These are phyloP conservation scores for Backusella australiensis DNA, from an alignment of 192 early-diverging fungal species.

Conservation along the genomic window DNA sequence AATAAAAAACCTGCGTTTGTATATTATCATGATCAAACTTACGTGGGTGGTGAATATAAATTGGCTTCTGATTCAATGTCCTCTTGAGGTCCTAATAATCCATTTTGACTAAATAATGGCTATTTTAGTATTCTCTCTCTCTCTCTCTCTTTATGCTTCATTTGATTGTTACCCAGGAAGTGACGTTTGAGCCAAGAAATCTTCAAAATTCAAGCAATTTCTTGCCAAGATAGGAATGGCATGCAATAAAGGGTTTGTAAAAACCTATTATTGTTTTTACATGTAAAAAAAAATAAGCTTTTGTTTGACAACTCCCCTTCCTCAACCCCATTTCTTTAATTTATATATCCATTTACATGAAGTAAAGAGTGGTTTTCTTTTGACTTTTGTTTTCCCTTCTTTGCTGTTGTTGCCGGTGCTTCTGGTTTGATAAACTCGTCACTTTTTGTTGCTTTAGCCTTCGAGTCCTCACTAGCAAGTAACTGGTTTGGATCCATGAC, in stretches of 20 bases:
- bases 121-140: not conserved
- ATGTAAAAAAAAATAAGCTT: not conserved
- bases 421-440: not conserved
- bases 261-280: slow-evolving; percentile 12
- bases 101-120: not conserved
- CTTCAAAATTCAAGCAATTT: slow-evolving; percentile 31
- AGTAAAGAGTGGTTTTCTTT: slow-evolving; percentile 19
- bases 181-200: slow-evolving; percentile 29
- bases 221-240: slow-evolving; percentile 32
- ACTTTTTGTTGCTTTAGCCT: not conserved
- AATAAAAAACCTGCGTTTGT: too few species aligned
- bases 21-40: not conserved
- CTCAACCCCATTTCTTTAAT: too few species aligned
- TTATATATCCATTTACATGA: slow-evolving; percentile 4
- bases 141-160: not conserved
- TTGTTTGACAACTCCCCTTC: too few species aligned
- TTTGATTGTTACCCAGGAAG: slow-evolving; percentile 19
- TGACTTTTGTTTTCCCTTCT: slow-evolving; percentile 20
- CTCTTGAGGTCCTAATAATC: slow-evolving; percentile 13
- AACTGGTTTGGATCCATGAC: slow-evolving; percentile 13
- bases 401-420: not conserved
- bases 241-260: slow-evolving; percentile 29
- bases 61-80: not conserved
- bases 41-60: slow-evolving; percentile 6
- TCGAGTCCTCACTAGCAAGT: not conserved